phyloP scores from a whole-genome alignment of 2,329 filamentous ascomycete genomes.

The Aureobasidium sp. region DNA sequence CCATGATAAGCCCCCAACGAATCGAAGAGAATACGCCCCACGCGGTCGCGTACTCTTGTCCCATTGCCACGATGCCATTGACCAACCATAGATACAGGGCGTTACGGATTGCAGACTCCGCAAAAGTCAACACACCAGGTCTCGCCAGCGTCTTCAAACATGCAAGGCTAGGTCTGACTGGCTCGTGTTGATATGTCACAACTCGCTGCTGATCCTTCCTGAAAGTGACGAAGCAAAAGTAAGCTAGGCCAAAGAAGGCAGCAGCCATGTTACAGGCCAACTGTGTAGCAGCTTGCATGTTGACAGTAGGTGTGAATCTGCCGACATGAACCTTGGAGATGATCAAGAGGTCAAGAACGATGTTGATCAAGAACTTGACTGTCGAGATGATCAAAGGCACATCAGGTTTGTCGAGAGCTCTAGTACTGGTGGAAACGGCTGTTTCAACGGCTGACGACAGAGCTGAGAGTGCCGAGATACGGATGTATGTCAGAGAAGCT shows the following conservation, averaged over 20 bases:
- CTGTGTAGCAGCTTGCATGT: conserved; percentile 55
- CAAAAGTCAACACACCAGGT: conserved; percentile 52
- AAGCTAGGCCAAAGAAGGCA: conserved; percentile 47
- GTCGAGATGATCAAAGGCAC: conserved; percentile 58
- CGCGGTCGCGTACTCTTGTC: conserved; percentile 57
- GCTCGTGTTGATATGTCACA: not conserved
- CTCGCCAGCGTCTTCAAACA: conserved; percentile 44
- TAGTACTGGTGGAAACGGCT: conserved; percentile 51
- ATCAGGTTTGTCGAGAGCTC: conserved; percentile 60
- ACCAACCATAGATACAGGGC: conserved; percentile 64
- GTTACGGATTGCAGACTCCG: conserved; percentile 59
- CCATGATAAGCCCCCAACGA: conserved; percentile 66
- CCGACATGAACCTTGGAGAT: conserved; percentile 58
- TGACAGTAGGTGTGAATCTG: conserved; percentile 46
- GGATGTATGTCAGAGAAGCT: conserved; percentile 53
- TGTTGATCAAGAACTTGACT: conserved; percentile 57
- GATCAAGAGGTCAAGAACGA: conserved; percentile 56
- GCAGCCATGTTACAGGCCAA: conserved; percentile 52
- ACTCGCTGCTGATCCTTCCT: conserved; percentile 10
- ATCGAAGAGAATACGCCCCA: conserved; percentile 70
- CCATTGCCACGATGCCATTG: conserved; percentile 53
- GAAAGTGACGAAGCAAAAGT: conserved; percentile 46
- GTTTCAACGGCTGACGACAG: conserved; percentile 55
- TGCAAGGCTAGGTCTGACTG: conserved; percentile 29
- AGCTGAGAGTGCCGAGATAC: conserved; percentile 54